A percentile compares a stretch with the other conserved stretches of the same genome.
Conservation (phyloP, 805 yeast genomes). For the Wickerhamiella hasegawae region DNA sequence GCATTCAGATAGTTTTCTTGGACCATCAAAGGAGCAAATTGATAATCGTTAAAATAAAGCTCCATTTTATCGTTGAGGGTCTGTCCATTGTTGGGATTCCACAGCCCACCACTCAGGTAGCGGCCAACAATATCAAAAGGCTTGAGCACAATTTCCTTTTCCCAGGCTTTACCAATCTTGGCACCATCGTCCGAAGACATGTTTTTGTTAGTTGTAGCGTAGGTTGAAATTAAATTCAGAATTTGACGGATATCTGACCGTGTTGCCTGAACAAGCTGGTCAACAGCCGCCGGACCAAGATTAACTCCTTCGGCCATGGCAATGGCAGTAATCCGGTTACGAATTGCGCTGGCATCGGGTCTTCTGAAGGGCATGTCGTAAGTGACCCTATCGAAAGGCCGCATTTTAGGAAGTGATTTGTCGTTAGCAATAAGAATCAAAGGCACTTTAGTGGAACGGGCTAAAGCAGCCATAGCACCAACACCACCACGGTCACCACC, state of each 20-base stretch:
- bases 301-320: conserved; percentile 73
- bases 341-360: conserved; percentile 70
- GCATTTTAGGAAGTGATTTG: conserved; percentile 81
- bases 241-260: conserved; percentile 89
- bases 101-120: conserved; percentile 25
- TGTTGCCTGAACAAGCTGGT: conserved; percentile 70
- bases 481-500: conserved; percentile 99
- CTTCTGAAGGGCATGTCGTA: conserved; percentile 73
- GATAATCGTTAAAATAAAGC: conserved; percentile 85
- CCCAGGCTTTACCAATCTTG: conserved; percentile 55
- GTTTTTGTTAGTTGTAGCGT: conserved; percentile 50
- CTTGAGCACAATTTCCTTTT: conserved; percentile 75
- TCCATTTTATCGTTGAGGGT: conserved; percentile 70
- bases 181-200: conserved; percentile 51
- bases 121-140: conserved; percentile 80
- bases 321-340: conserved; percentile 76
- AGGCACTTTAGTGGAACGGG: conserved; percentile 75
- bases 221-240: conserved; percentile 75
- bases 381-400: conserved; percentile 78
- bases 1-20: conserved; percentile 80
- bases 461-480: conserved; percentile 78
- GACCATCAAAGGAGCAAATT: conserved; percentile 86
- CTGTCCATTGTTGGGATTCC: conserved; percentile 10
- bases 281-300: conserved; percentile 65
- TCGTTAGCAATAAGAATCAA: conserved; percentile 90